phyloP scores from a whole-genome alignment of 2,329 filamentous ascomycete species.

The Fusarium pseudograminearum region DNA sequence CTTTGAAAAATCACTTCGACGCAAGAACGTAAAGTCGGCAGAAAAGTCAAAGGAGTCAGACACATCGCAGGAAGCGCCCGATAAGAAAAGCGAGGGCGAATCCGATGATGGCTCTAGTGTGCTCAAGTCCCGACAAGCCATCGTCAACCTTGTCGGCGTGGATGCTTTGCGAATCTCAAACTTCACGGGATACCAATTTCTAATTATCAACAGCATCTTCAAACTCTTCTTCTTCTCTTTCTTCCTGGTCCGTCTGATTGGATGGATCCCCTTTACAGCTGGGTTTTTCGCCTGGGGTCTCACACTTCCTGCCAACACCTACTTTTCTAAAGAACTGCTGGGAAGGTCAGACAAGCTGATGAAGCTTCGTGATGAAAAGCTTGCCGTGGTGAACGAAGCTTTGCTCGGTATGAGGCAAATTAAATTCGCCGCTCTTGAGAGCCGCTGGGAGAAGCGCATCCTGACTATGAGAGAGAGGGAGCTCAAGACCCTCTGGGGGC shows the following conservation, averaged over 20 bases:
- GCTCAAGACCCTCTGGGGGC: slow-evolving; percentile 73
- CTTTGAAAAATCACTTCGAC: slow-evolving; percentile 80
- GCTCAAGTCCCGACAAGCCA: slow-evolving; percentile 70
- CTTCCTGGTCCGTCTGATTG: slow-evolving; percentile 77
- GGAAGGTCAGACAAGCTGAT: slow-evolving; percentile 76
- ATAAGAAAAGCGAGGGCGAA: slow-evolving; percentile 67
- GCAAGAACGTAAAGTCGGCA: slow-evolving; percentile 79
- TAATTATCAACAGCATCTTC: slow-evolving; percentile 71
- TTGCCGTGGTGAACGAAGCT: slow-evolving; percentile 80
- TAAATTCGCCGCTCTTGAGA: slow-evolving; percentile 83
- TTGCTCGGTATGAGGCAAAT: slow-evolving; percentile 85
- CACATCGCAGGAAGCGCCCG: slow-evolving; percentile 51
- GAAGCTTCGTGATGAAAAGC: slow-evolving; percentile 80
- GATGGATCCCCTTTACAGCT: slow-evolving; percentile 75
- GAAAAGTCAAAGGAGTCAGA: slow-evolving; percentile 59
- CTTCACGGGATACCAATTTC: slow-evolving; percentile 74
- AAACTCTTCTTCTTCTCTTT: slow-evolving; percentile 74
- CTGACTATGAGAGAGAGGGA: slow-evolving; percentile 72
- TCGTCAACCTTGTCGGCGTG: slow-evolving; percentile 83
- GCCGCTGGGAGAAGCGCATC: slow-evolving; percentile 80
- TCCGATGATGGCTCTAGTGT: slow-evolving; percentile 49
- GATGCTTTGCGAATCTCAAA: slow-evolving; percentile 77
- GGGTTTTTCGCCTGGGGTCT: slow-evolving; percentile 74
- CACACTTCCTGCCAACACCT: slow-evolving; percentile 76
- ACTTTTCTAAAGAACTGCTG: slow-evolving; percentile 73